phyloP scores from a whole-genome alignment of 2,329 filamentous ascomycete species.

The Aspergillus niger region DNA sequence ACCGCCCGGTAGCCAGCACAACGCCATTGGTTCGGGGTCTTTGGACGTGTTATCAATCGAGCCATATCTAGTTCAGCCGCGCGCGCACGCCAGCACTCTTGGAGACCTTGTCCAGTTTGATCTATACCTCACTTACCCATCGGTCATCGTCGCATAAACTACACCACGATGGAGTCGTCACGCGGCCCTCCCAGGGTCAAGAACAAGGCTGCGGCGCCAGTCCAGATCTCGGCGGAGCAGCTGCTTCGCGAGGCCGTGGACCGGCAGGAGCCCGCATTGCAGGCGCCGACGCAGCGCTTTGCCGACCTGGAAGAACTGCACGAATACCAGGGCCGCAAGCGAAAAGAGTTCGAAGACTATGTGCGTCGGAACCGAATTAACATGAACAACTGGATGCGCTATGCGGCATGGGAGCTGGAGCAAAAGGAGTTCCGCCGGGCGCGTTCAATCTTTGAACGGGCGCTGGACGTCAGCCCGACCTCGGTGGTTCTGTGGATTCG shows the following conservation, averaged over 20 bases:
- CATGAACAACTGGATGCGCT: conserved; percentile 99
- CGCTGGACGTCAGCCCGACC: conserved; percentile 86
- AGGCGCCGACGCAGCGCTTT: conserved; percentile 92
- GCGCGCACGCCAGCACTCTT: not conserved
- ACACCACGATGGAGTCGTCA: conserved; percentile 75
- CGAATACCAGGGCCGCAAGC: conserved; percentile 93
- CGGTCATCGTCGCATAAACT: not conserved
- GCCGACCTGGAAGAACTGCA: conserved; percentile 96
- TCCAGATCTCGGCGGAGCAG: conserved; percentile 95
- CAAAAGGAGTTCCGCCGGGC: conserved; percentile 96
- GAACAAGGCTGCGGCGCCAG: conserved; percentile 91
- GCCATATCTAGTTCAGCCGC: not conserved
- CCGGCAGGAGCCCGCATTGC: conserved; percentile 82
- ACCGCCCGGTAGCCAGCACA: not conserved
- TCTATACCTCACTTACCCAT: not conserved
- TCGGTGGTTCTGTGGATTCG: conserved; percentile 85
- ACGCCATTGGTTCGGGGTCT: not conserved
- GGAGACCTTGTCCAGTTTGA: not conserved
- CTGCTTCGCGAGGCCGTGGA: conserved; percentile 96
- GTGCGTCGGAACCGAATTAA: conserved; percentile 91
- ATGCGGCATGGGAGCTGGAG: conserved; percentile 95
- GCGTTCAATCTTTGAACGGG: conserved; percentile 89
- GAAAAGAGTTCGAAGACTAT: conserved; percentile 98
- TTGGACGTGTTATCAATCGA: not conserved
- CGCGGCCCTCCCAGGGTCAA: conserved; percentile 95